These are phyloP conservation scores for Begonia loranthoides DNA, from an alignment of 306 rosid species.

Conservation along the genomic window DNA sequence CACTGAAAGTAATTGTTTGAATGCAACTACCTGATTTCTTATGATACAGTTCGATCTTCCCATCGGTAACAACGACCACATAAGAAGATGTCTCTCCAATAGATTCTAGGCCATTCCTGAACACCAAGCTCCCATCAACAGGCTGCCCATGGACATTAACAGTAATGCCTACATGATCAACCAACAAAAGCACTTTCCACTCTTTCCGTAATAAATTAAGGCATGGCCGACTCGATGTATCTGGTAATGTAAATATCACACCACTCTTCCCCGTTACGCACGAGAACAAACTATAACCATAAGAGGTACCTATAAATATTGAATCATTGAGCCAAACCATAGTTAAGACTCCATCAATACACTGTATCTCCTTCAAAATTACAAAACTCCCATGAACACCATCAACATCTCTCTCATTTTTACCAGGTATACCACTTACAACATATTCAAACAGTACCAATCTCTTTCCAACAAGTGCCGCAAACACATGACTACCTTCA, in stretches of 20 bases:
- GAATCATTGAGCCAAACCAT: conserved; percentile 95
- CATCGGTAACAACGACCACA: conserved; percentile 66
- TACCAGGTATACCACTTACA: conserved; percentile 30
- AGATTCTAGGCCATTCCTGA: conserved; percentile 47
- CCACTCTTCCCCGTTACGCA: conserved; percentile 63
- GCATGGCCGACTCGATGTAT: conserved; percentile 51
- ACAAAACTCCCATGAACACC: conserved; percentile 34
- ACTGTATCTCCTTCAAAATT: conserved; percentile 68
- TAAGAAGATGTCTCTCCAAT: conserved; percentile 72
- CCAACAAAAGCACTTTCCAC: conserved; percentile 79
- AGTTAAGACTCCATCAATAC: conserved; percentile 57
- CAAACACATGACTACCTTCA: conserved; percentile 44
- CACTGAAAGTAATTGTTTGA: conserved; percentile 65
- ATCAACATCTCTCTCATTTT: conserved; percentile 31
- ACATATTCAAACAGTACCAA: conserved; percentile 60
- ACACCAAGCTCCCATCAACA: conserved; percentile 80
- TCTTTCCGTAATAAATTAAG: conserved; percentile 63
- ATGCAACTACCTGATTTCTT: conserved; percentile 59
- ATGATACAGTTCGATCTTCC: conserved; percentile 78
- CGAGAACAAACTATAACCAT: conserved; percentile 72
- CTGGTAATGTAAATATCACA: conserved; percentile 76
- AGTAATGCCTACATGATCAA: conserved; percentile 83
- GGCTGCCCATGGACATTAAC: conserved; percentile 73
- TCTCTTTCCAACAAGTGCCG: conserved; percentile 46
- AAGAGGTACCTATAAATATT: conserved; percentile 51